Conservation (phyloP, 352 stramenopile species). For the Pelagophyceae sp. region DNA sequence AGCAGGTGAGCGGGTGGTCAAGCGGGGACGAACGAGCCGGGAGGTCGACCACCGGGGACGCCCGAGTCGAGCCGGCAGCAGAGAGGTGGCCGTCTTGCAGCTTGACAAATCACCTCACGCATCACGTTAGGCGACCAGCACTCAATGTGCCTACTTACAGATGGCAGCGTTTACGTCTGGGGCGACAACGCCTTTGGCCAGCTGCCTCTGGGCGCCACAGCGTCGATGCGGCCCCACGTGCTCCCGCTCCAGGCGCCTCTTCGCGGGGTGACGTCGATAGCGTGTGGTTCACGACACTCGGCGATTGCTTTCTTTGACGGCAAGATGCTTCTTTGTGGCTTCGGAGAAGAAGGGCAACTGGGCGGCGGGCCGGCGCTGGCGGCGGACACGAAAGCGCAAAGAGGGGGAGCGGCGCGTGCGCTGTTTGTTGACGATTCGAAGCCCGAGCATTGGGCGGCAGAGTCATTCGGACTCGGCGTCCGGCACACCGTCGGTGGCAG, state of each 20-base stretch:
- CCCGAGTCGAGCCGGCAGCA: conserved; percentile 40
- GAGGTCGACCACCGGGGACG: no score
- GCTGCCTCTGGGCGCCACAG: conserved; percentile 37
- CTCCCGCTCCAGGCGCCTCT: background rate
- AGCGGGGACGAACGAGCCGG: no score
- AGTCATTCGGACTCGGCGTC: conserved; percentile 12
- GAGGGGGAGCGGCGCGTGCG: no score
- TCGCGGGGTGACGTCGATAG: no score
- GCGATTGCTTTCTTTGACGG: background rate
- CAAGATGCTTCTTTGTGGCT: conserved; percentile 20
- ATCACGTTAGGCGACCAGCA: conserved; percentile 61
- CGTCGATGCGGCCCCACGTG: background rate
- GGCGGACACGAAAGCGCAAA: no score
- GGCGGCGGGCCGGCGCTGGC: conserved; percentile 12
- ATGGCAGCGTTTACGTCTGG: conserved; percentile 53
- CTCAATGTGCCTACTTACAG: conserved; percentile 46
- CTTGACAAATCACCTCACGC: no score
- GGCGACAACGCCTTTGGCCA: conserved; percentile 59
- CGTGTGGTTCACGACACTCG: conserved; percentile 5
- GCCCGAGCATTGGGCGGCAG: background rate
- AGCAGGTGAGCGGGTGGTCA: no score
- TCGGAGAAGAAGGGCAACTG: conserved; percentile 22
- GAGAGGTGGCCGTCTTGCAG: no score
- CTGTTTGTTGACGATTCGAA: background rate
- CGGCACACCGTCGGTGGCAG: conserved; percentile 22